Conservation (phyloP, 176 grass and related monocot genomes). For the Themeda triandra region DNA sequence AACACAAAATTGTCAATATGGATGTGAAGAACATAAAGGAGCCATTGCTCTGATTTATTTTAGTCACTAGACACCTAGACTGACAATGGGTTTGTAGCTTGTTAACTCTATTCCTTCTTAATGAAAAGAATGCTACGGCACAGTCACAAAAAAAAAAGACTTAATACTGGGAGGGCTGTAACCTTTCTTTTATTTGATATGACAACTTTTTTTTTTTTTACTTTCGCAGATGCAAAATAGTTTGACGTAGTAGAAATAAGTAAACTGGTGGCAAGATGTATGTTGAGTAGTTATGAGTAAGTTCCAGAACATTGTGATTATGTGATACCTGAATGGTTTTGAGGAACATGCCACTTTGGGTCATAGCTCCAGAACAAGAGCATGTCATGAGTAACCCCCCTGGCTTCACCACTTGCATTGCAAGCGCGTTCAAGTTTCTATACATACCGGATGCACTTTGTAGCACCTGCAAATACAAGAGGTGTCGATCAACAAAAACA, state of each 20-base stretch:
- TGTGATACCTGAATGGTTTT: constrained; percentile 67
- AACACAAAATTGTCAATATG: background rate
- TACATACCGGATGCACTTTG: constrained; percentile 94
- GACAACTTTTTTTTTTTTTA: background rate
- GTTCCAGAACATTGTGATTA: background rate
- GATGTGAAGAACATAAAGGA: background rate
- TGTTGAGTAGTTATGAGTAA: background rate
- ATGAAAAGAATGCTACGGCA: too few relatives aligned
- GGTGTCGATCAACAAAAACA: too few relatives aligned
- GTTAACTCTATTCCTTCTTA: too few relatives aligned
- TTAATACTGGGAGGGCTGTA: too few relatives aligned
- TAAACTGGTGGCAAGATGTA: constrained; percentile 1
- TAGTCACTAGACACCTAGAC: too few relatives aligned
- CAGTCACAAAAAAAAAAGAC: too few relatives aligned
- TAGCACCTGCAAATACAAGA: constrained; percentile 65
- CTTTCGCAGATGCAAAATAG: background rate
- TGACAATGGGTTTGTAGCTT: too few relatives aligned
- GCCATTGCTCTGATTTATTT: too few relatives aligned
- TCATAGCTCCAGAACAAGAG: constrained; percentile 98
- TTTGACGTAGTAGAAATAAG: background rate
- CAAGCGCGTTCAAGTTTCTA: constrained; percentile 82
- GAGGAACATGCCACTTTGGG: constrained; percentile 84
- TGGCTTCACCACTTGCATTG: constrained; percentile 76
- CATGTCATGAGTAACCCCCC: constrained; percentile 93
- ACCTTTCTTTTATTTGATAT: background rate